A percentile compares a stretch with the other conserved stretches of the same genome.
Evolutionary conservation across 306 rosid genomes (phyloP).

Genomic region (Cyclanthera cordifolia): DNA sequence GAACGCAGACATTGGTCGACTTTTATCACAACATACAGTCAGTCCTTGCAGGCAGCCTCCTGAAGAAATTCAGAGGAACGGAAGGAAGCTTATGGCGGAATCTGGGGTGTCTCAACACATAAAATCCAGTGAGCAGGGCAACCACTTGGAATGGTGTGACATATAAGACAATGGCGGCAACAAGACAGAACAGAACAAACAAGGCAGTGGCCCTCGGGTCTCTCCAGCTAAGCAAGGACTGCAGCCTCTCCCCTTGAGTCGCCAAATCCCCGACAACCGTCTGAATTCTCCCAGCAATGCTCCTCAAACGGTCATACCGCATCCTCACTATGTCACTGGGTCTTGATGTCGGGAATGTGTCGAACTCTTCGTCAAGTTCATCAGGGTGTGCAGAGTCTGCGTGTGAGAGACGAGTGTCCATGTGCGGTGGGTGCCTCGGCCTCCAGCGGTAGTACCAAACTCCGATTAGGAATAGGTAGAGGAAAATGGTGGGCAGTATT

Average conservation of each 20-base stretch:
- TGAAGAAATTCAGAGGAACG: constrained; percentile 87
- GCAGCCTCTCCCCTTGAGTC: constrained; percentile 95
- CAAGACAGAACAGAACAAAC: constrained; percentile 79
- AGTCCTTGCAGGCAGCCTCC: constrained; percentile 92
- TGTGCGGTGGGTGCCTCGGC: constrained; percentile 98
- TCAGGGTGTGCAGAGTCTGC: constrained; percentile 87
- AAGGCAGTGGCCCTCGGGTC: constrained; percentile 92
- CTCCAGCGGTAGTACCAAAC: constrained; percentile 98
- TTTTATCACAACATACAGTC: constrained; percentile 79
- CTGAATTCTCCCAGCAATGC: constrained; percentile 91
- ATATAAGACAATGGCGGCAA: constrained; percentile 81
- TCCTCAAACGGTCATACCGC: constrained; percentile 84
- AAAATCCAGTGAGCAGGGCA: constrained; percentile 75
- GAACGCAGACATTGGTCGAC: not conserved
- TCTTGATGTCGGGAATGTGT: constrained; percentile 73
- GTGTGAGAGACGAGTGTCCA: constrained; percentile 92
- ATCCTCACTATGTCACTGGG: constrained; percentile 74
- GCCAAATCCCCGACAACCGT: constrained; percentile 94
- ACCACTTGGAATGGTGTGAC: constrained; percentile 92
- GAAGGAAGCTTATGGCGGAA: constrained; percentile 96
- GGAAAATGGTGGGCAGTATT: constrained; percentile 85
- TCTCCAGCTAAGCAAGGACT: constrained; percentile 93
- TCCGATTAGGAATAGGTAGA: constrained; percentile 91
- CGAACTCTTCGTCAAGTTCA: constrained; percentile 88
- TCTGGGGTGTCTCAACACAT: constrained; percentile 85